Conservation (phyloP, 768 basidiomycete species). For the Termitomyces sp. region DNA sequence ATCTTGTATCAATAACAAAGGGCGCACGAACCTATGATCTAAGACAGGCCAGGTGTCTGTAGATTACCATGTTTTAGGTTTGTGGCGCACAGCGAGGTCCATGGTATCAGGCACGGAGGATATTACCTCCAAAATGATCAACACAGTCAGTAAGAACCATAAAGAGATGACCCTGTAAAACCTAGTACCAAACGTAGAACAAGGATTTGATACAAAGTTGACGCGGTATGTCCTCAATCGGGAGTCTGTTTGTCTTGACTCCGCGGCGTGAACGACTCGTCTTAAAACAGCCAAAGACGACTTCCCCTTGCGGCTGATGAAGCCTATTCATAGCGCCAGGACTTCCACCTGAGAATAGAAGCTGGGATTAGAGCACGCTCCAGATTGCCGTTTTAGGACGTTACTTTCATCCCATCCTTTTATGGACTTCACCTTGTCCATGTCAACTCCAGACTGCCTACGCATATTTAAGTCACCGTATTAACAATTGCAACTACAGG, state of each 20-base stretch:
- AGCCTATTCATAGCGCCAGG: not conserved
- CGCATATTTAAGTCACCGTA: slow-evolving; percentile 5
- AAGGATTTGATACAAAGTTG: slow-evolving; percentile 3
- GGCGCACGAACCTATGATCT: no score
- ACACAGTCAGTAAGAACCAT: not conserved
- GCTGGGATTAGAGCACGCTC: not conserved
- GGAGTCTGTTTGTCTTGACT: slow-evolving; percentile 10
- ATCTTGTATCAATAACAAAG: no score
- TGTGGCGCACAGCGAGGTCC: not conserved
- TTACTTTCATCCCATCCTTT: slow-evolving; percentile 17
- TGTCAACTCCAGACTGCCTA: not conserved
- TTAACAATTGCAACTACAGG: slow-evolving; percentile 5
- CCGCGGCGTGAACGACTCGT: not conserved
- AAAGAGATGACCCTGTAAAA: not conserved
- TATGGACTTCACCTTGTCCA: slow-evolving; percentile 19
- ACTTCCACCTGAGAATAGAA: no score
- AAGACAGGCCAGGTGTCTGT: no score
- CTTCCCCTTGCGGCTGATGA: not conserved
- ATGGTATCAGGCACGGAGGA: not conserved
- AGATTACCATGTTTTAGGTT: not conserved
- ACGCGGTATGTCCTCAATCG: slow-evolving; percentile 2
- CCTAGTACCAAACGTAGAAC: slow-evolving; percentile 6
- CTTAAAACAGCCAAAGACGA: not conserved
- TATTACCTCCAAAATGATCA: not conserved
- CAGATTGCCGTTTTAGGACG: slow-evolving; percentile 10